These are phyloP conservation scores for Mycena alexandri DNA, from an alignment of 768 basidiomycete species.

Conservation along the genomic window DNA sequence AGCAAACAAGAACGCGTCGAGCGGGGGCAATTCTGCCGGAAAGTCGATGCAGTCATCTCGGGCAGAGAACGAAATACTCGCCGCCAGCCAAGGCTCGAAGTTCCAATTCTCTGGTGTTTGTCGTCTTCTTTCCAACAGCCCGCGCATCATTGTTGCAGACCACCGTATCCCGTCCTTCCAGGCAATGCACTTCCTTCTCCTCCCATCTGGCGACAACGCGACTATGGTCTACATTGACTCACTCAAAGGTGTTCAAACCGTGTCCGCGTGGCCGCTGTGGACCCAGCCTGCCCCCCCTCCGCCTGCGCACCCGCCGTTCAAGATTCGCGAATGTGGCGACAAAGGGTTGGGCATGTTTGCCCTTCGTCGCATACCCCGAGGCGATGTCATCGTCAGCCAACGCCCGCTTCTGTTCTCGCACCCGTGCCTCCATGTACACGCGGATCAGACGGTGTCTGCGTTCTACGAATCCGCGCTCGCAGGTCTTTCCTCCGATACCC, in stretches of 20 bases:
- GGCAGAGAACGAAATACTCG: too few relatives aligned
- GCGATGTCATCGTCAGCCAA: constrained; percentile 35
- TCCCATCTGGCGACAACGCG: constrained; percentile 19
- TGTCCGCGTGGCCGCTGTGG: constrained; percentile 15
- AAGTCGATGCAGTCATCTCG: too few relatives aligned
- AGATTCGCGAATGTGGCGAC: constrained; percentile 7
- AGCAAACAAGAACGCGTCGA: too few relatives aligned
- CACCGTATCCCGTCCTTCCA: not conserved
- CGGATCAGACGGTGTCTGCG: constrained; percentile 16
- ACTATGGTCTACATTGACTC: constrained; percentile 23
- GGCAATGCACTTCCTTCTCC: constrained; percentile 8
- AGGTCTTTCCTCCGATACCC: constrained; percentile 18
- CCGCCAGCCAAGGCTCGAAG: not conserved
- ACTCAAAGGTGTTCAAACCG: constrained; percentile 10
- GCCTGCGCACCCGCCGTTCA: constrained; percentile 14
- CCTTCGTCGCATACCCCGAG: constrained; percentile 22
- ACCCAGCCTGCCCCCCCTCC: constrained; percentile 3
- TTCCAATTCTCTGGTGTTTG: constrained; percentile 17
- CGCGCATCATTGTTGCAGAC: constrained; percentile 23
- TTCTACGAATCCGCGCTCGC: constrained; percentile 23
- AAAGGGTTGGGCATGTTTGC: constrained; percentile 38
- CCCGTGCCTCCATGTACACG: not conserved
- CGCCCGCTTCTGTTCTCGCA: constrained; percentile 29
- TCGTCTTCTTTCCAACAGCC: constrained; percentile 12
- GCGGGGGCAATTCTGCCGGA: too few relatives aligned